Evolutionary conservation across 768 basidiomycete genomes (phyloP).

Genomic region (Mycena venus): DNA sequence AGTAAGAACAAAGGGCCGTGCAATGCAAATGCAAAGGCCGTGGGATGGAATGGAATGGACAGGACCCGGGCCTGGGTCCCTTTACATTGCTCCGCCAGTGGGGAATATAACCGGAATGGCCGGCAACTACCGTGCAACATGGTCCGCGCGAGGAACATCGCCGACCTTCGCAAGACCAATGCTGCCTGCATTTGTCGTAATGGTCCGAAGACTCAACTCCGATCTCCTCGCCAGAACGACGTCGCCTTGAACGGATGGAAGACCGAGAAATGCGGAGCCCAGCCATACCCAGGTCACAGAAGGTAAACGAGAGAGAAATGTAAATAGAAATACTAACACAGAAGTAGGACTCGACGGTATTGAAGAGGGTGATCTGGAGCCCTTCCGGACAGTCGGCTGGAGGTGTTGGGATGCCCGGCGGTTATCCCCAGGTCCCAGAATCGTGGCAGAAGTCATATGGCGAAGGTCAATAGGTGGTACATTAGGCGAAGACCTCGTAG

Average conservation of each 20-base stretch:
- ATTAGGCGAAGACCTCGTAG: constrained; percentile 29
- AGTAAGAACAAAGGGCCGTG: too few species aligned
- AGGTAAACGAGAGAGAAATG: neutral
- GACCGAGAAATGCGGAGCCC: neutral
- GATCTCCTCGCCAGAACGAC: constrained; percentile 1
- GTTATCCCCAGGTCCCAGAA: constrained; percentile 49
- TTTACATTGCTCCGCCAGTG: neutral
- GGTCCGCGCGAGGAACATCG: neutral
- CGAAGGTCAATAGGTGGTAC: constrained; percentile 63
- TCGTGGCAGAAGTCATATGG: constrained; percentile 66
- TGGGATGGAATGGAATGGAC: neutral
- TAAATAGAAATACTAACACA: constrained; percentile 61
- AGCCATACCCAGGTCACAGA: neutral
- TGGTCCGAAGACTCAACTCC: constrained; percentile 8
- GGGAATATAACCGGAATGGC: neutral
- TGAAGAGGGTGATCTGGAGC: constrained; percentile 77
- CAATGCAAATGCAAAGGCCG: neutral
- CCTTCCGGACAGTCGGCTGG: constrained; percentile 58
- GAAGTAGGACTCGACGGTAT: constrained; percentile 87
- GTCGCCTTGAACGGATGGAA: neutral
- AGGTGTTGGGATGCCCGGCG: constrained; percentile 63
- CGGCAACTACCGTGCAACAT: neutral
- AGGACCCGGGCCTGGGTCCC: neutral
- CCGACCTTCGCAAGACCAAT: neutral
- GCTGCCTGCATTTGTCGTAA: neutral